A percentile compares a stretch with the other conserved stretches of the same genome.
Evolutionary conservation across 139 green algal genomes (phyloP).

Genomic region (Chlamydomonas sp.): DNA sequence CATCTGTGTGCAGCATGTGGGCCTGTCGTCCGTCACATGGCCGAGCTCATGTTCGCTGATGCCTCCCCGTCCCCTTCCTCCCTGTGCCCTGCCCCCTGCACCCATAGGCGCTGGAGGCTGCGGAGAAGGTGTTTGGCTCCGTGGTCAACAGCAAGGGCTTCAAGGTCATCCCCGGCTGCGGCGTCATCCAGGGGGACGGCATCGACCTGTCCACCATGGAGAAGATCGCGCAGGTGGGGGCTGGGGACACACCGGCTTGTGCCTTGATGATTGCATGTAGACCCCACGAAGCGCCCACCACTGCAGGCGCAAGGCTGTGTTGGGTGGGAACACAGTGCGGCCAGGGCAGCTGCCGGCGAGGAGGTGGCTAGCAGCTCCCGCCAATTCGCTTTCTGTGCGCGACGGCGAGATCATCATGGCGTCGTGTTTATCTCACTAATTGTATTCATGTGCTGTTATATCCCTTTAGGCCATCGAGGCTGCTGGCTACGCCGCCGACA

Average conservation of each 20-base stretch:
- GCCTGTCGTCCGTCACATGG: neutral
- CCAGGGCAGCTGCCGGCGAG: too few species aligned
- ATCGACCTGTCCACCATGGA: constrained; percentile 74
- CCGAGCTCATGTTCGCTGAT: neutral
- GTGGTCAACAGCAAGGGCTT: constrained; percentile 82
- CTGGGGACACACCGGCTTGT: neutral
- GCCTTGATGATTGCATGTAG: neutral
- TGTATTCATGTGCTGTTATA: too few species aligned
- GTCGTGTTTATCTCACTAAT: too few species aligned
- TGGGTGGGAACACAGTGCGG: too few species aligned
- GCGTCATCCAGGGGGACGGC: constrained; percentile 92
- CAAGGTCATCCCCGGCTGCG: constrained; percentile 74
- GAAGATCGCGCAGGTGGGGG: constrained; percentile 36
- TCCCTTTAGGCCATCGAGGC: constrained; percentile 56
- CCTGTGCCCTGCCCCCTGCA: neutral
- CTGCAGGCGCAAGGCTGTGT: too few species aligned
- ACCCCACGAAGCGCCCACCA: too few species aligned
- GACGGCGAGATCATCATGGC: too few species aligned
- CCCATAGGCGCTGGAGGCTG: constrained; percentile 44
- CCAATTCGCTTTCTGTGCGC: neutral
- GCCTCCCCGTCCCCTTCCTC: neutral
- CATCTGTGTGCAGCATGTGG: too few species aligned
- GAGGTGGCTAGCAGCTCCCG: neutral
- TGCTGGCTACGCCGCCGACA: constrained; percentile 79
- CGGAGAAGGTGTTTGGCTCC: constrained; percentile 75